phyloP scores from a whole-genome alignment of 1,284 basidiomycete genomes.

The Sporisorium reilianum region DNA sequence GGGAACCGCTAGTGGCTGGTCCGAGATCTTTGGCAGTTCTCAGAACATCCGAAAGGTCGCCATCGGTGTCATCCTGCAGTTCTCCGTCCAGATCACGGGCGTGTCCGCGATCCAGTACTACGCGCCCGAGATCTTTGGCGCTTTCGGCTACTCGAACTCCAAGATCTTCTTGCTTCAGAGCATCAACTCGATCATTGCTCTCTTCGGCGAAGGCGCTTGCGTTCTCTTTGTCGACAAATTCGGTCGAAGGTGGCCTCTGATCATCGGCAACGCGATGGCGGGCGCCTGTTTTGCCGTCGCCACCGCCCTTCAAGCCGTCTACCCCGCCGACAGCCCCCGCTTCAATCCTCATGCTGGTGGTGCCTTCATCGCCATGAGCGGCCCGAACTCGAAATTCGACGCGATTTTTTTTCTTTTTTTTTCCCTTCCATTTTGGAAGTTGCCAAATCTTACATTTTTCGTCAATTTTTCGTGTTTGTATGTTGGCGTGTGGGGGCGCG shows the following conservation, averaged over 20 bases:
- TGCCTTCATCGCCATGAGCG: slow-evolving; percentile 69
- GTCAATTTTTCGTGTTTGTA: too few species aligned
- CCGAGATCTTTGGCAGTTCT: slow-evolving; percentile 73
- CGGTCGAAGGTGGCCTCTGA: slow-evolving; percentile 74
- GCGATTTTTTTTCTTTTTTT: too few species aligned
- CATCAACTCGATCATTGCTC: slow-evolving; percentile 76
- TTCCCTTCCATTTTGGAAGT: too few species aligned
- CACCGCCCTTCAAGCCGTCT: slow-evolving; percentile 73
- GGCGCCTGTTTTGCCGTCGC: slow-evolving; percentile 75
- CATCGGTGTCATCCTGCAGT: slow-evolving; percentile 71
- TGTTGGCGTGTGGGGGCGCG: too few species aligned
- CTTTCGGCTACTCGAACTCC: slow-evolving; percentile 72
- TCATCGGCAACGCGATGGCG: slow-evolving; percentile 74
- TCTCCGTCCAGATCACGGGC: slow-evolving; percentile 73
- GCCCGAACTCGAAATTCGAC: too few species aligned
- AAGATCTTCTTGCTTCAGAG: slow-evolving; percentile 75
- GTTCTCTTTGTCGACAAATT: slow-evolving; percentile 75
- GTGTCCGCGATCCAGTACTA: slow-evolving; percentile 74
- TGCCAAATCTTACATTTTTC: too few species aligned
- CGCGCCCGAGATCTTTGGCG: slow-evolving; percentile 63
- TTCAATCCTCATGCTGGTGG: slow-evolving; percentile 24
- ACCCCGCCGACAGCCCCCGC: slow-evolving; percentile 71
- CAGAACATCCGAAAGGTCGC: slow-evolving; percentile 73
- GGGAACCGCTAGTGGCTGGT: slow-evolving; percentile 67
- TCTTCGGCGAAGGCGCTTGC: slow-evolving; percentile 75